A percentile compares a stretch with the other conserved stretches of the same genome.
phyloP scores from a whole-genome alignment of 768 basidiomycete genomes.

The Myochromella boudieri region DNA sequence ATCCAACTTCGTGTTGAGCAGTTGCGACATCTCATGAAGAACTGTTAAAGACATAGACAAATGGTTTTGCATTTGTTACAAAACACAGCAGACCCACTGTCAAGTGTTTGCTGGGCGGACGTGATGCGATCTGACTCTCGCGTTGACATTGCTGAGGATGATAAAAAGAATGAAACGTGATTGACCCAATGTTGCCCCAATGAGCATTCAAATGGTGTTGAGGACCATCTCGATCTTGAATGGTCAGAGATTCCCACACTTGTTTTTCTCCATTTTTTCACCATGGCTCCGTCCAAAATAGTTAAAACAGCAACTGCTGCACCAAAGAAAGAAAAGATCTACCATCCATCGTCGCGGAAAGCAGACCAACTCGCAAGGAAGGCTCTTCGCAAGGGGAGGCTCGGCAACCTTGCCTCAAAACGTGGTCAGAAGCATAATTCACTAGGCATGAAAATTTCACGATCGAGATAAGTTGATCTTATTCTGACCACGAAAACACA shows the following conservation, averaged over 20 bases:
- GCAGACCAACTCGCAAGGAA: conserved; percentile 72
- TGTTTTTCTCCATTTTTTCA: conserved; percentile 8
- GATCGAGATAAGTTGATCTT: background rate
- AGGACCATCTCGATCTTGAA: no score
- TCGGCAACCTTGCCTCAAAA: conserved; percentile 54
- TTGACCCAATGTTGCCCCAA: no score
- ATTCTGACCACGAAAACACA: conserved; percentile 27
- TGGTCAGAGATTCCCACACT: conserved; percentile 9
- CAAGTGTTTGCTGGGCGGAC: conserved; percentile 69
- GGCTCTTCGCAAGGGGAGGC: conserved; percentile 66
- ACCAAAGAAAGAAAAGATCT: conserved; percentile 72
- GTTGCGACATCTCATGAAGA: conserved; percentile 83
- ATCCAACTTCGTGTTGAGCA: conserved; percentile 85
- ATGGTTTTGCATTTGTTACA: background rate
- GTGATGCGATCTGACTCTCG: conserved; percentile 59
- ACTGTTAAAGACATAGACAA: conserved; percentile 41
- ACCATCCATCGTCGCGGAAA: conserved; percentile 83
- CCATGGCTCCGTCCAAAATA: conserved; percentile 41
- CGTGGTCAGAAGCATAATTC: conserved; percentile 56
- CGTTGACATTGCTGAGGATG: conserved; percentile 34
- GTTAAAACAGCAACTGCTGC: conserved; percentile 27
- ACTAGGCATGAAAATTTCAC: conserved; percentile 40
- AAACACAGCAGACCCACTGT: conserved; percentile 46
- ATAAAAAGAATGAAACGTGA: background rate
- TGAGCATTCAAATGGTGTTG: no score